These are phyloP conservation scores for Daldinia caldariorum DNA, from an alignment of 495 filamentous ascomycete genomes.

Conservation along the genomic window DNA sequence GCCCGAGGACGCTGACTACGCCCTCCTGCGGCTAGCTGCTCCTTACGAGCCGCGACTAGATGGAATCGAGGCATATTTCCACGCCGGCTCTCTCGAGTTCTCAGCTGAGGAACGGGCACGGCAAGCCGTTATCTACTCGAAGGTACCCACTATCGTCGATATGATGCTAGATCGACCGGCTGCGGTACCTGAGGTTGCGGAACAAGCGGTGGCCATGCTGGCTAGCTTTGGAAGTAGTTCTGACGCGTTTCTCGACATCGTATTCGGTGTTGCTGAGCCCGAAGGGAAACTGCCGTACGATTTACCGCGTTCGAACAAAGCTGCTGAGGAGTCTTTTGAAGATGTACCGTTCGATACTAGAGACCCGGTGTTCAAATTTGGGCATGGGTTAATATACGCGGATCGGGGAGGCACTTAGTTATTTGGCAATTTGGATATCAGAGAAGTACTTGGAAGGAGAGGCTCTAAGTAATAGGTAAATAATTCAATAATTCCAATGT, in stretches of 20 bases:
- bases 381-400: slow-evolving; percentile 39
- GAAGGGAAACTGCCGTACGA: slow-evolving; percentile 43
- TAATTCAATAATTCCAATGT: not conserved
- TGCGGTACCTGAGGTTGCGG: slow-evolving; percentile 46
- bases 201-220: slow-evolving; percentile 39
- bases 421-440: not conserved
- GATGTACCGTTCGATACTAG: slow-evolving; percentile 43
- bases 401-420: not conserved
- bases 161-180: slow-evolving; percentile 48
- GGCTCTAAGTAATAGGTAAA: not conserved
- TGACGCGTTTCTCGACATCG: slow-evolving; percentile 47
- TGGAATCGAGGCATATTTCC: slow-evolving; percentile 47
- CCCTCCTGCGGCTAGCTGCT: slow-evolving; percentile 48
- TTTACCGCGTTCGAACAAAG: slow-evolving; percentile 34
- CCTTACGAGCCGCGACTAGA: slow-evolving; percentile 49
- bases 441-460: not conserved
- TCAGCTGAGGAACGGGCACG: slow-evolving; percentile 43
- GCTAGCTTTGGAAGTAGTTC: slow-evolving; percentile 47
- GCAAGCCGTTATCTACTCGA: slow-evolving; percentile 46
- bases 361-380: slow-evolving; percentile 40
- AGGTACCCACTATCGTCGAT: slow-evolving; percentile 47
- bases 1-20: slow-evolving; percentile 49
- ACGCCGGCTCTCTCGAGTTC: slow-evolving; percentile 52
- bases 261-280: slow-evolving; percentile 40
- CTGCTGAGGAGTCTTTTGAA: slow-evolving; percentile 27